Base-by-base conservation (phyloP, 2,329 filamentous ascomycete species). In the Daldinia sp. region DNA sequence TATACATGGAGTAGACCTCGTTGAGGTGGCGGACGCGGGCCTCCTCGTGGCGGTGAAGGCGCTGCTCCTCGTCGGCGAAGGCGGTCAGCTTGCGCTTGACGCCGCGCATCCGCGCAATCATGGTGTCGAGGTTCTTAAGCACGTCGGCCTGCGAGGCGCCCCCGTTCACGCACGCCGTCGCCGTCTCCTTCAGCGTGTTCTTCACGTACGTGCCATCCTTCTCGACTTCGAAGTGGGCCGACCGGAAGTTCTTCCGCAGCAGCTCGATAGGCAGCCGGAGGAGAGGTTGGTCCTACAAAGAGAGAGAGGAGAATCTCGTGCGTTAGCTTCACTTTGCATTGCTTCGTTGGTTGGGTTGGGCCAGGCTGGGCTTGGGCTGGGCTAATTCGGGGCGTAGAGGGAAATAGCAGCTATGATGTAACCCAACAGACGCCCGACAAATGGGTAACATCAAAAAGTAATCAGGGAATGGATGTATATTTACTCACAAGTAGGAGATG, bases 221-320 rank as follows among this genome's bases (percentile, higher is more conserved):
- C 78, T 95, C 92, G 78, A 94, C 88, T 71, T 88, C 85, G 76
- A 91, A 90, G 78, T 94, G 92, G 48, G 92, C 92, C 3, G 91
- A 89, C 76, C 97, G 96, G 82, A 98, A 97, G 82, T 97, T 98
- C 79, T 96, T 95, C 63, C 94, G 92, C 23, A 97, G 90, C 64
- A 98, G 91, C 79, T 98, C 96, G 81, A 95, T 92, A 18, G 96
- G 96, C 23, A 98, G 89, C 37, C 94, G 93, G 73, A 99, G 89
- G 72, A 98, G 92, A 3, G 95, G 92, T 87, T 98, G 95, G 78
- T 99, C 96, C 94, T 95, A 72, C 10, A n/a, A 13, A 20, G 13
- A 10, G 2, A 23, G 28, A 30, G 23, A 15, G 13, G 2, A 23
- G 28, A 30, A 26, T 15, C 18, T 9, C 13, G 9, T 18, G 28